Conservation (phyloP, 208 protist species). For the Lotmaria passim region DNA sequence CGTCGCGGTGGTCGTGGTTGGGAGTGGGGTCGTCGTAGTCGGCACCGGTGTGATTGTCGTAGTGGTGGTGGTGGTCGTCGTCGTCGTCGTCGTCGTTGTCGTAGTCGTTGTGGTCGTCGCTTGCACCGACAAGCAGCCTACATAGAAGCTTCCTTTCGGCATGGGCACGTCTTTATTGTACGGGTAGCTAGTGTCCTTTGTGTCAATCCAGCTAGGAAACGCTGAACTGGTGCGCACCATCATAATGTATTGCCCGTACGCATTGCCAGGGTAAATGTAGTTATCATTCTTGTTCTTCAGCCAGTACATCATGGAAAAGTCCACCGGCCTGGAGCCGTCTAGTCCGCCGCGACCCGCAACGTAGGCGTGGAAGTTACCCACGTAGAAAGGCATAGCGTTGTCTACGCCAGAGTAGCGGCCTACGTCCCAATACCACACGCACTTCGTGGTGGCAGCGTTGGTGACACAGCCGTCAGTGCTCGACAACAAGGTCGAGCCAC, state of each 20-base stretch:
- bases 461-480: constrained; percentile 26
- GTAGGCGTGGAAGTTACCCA: constrained; percentile 27
- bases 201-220: constrained; percentile 23
- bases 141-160: neutral
- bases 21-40: neutral
- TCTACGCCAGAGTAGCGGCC: constrained; percentile 11
- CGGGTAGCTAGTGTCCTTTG: neutral
- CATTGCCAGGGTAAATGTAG: constrained; percentile 1
- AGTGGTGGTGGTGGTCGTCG: constrained; percentile 3
- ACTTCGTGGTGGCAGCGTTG: constrained; percentile 8
- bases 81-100: neutral
- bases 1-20: constrained; percentile 9
- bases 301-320: constrained; percentile 11
- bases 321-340: neutral
- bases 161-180: neutral
- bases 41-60: neutral
- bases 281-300: neutral
- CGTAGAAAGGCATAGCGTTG: constrained; percentile 21
- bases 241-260: constrained; percentile 17
- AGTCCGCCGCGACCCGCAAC: constrained; percentile 1
- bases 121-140: neutral
- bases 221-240: constrained; percentile 1
- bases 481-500: constrained; percentile 19
- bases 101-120: constrained; percentile 14
- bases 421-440: constrained; percentile 34